Base-by-base conservation (phyloP, 108 stramenopile genomes). In the Nitzschia sp. region DNA sequence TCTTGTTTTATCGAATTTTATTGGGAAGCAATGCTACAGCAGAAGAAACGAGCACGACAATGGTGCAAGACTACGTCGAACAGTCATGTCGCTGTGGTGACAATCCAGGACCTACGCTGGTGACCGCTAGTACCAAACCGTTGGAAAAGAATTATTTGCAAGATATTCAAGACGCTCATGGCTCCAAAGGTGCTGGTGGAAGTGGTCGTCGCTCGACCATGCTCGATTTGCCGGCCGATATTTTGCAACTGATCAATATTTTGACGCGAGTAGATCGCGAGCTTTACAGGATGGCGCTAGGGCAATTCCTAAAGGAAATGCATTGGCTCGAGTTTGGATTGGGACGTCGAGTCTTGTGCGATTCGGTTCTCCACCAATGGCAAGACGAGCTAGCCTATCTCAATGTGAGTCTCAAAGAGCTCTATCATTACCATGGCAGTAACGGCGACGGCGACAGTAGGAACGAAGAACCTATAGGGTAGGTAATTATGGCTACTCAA, bases 61-160 rank as follows among this genome's bases (percentile, higher is more conserved):
- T 28, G 15, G 21, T 57, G 2, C 27, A 28, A 57, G 18, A 32
- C 4, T 57, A 57, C 31, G 5, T 57, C 6, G 29, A 57, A 5
- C 28, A 29, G 30, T 29, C 30, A 5, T 57, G 56, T 57, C 56
- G 15, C 31, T 57, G 56, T 32, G 27, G 56, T n/a, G 21, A 57
- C 13, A 4, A 31, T 4, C 30, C 2, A 30, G 31, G 28, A 30
- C n/a, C n/a, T n/a, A n/a, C n/a, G n/a, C n/a, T n/a, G n/a, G n/a
- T n/a, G n/a, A n/a, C n/a, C n/a, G n/a, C n/a, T n/a, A n/a, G n/a
- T n/a, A n/a, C n/a, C n/a, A n/a, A n/a, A n/a, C n/a, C n/a, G n/a
- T n/a, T n/a, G n/a, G n/a, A n/a, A n/a, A n/a, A n/a, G n/a, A n/a
- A n/a, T n/a, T n/a, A n/a, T n/a, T 6, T 6, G 13, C 2, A 28